These are phyloP conservation scores for Posidonia oceanica DNA, from an alignment of 116 monocot genomes.

Conservation along the genomic window DNA sequence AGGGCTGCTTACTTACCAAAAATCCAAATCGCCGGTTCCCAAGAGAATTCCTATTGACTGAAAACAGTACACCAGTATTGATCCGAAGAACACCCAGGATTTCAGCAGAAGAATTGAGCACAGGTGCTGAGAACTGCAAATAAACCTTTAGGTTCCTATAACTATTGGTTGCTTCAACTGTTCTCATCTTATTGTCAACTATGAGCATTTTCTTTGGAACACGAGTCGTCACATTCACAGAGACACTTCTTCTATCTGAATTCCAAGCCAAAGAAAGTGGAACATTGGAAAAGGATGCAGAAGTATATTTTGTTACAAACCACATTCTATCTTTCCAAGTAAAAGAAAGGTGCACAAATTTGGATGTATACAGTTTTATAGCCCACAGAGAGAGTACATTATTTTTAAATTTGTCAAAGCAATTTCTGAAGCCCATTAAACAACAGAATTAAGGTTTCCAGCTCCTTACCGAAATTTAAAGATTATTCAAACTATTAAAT, in stretches of 20 bases:
- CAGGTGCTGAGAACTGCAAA: conserved; percentile 73
- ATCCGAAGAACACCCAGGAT: conserved; percentile 46
- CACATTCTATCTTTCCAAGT: too few species aligned
- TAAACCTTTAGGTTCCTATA: conserved; percentile 48
- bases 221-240: conserved; percentile 38
- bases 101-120: conserved; percentile 80
- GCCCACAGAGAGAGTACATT: too few species aligned
- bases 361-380: too few species aligned
- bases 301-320: too few species aligned
- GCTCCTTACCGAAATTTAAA: too few species aligned
- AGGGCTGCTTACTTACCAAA: conserved; percentile 29
- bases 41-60: conserved; percentile 36
- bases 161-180: conserved; percentile 71
- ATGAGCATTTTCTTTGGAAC: conserved; percentile 50
- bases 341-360: too few species aligned
- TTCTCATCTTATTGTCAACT: conserved; percentile 55
- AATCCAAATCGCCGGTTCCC: conserved; percentile 75
- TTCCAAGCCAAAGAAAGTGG: conserved; percentile 4
- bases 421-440: too few species aligned
- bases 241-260: conserved; percentile 76
- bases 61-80: conserved; percentile 46
- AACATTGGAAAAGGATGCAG: too few species aligned
- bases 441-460: too few species aligned
- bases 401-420: too few species aligned
- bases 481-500: too few species aligned